Conservation (phyloP, 1,284 basidiomycete species). For the Gymnopus androsaceus region DNA sequence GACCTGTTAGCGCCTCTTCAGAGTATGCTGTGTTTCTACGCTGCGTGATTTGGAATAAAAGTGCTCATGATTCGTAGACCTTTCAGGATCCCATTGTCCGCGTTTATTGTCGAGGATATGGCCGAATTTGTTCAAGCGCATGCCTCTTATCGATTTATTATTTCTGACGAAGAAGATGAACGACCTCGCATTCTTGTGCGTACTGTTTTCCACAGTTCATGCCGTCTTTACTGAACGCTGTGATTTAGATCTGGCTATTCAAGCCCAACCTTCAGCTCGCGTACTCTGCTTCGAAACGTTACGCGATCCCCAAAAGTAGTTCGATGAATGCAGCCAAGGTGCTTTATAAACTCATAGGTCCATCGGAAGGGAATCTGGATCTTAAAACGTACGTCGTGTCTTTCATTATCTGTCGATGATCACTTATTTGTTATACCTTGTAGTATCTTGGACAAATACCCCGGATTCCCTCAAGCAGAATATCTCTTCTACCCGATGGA, state of each 20-base stretch:
- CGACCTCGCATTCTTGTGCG: slow-evolving; percentile 75
- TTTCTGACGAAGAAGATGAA: slow-evolving; percentile 82
- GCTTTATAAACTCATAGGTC: slow-evolving; percentile 70
- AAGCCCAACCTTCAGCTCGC: slow-evolving; percentile 81
- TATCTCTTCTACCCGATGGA: slow-evolving; percentile 75
- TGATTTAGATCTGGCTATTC: slow-evolving; percentile 80
- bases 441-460: slow-evolving; percentile 66
- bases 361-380: slow-evolving; percentile 49
- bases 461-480: slow-evolving; percentile 83
- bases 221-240: not conserved
- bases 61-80: slow-evolving; percentile 42
- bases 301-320: slow-evolving; percentile 61
- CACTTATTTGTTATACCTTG: slow-evolving; percentile 15
- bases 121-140: slow-evolving; percentile 85
- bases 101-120: slow-evolving; percentile 87
- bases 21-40: slow-evolving; percentile 49
- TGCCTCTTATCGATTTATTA: slow-evolving; percentile 84
- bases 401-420: slow-evolving; percentile 2
- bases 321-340: slow-evolving; percentile 74
- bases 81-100: slow-evolving; percentile 70
- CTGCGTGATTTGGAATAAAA: slow-evolving; percentile 9
- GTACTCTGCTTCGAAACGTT: slow-evolving; percentile 59
- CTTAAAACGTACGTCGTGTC: slow-evolving; percentile 52
- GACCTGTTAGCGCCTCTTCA: slow-evolving; percentile 62
- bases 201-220: slow-evolving; percentile 11